These are phyloP conservation scores for Tolypocladium paradoxum DNA, from an alignment of 2,329 filamentous ascomycete species.

Conservation along the genomic window DNA sequence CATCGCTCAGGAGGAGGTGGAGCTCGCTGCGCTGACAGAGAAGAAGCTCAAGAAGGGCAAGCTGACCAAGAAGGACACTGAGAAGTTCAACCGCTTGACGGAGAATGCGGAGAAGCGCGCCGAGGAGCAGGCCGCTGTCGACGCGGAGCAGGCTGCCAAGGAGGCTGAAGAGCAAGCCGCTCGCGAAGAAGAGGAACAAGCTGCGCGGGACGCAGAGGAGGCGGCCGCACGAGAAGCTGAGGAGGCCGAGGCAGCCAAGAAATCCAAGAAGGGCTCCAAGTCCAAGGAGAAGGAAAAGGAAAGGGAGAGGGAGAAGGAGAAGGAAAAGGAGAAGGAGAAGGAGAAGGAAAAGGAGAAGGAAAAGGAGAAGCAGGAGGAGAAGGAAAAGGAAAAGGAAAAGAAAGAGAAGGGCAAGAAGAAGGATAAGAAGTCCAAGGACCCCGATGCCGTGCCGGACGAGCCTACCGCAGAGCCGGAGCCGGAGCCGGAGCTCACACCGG, in stretches of 20 bases:
- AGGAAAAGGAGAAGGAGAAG: constrained; percentile 7
- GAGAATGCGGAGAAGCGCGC: constrained; percentile 23
- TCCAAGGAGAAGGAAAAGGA: constrained; percentile 21
- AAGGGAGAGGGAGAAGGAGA: constrained; percentile 14
- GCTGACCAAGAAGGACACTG: constrained; percentile 32
- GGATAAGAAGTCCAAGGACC: constrained; percentile 12
- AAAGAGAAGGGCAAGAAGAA: constrained; percentile 11
- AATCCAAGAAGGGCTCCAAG: constrained; percentile 30
- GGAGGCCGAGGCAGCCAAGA: constrained; percentile 23
- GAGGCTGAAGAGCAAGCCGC: constrained; percentile 29
- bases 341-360: constrained; percentile 15
- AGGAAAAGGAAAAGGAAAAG: constrained; percentile 10
- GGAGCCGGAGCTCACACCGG: constrained; percentile 24
- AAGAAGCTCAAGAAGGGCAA: constrained; percentile 41
- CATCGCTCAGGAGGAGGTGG: constrained; percentile 21
- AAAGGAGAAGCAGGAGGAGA: constrained; percentile 9
- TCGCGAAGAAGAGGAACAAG: constrained; percentile 15
- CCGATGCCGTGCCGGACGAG: constrained; percentile 3
- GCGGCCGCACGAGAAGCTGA: constrained; percentile 22
- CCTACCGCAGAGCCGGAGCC: constrained; percentile 6
- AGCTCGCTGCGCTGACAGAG: constrained; percentile 29
- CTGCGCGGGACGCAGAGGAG: constrained; percentile 8
- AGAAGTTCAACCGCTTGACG: constrained; percentile 28
- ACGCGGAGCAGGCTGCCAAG: constrained; percentile 17
- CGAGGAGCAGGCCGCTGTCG: constrained; percentile 18